Percentiles rank a stretch among this genome's conserved stretches.
Conservation (phyloP, 2,329 filamentous ascomycete species). For the Ascochyta koolunga region DNA sequence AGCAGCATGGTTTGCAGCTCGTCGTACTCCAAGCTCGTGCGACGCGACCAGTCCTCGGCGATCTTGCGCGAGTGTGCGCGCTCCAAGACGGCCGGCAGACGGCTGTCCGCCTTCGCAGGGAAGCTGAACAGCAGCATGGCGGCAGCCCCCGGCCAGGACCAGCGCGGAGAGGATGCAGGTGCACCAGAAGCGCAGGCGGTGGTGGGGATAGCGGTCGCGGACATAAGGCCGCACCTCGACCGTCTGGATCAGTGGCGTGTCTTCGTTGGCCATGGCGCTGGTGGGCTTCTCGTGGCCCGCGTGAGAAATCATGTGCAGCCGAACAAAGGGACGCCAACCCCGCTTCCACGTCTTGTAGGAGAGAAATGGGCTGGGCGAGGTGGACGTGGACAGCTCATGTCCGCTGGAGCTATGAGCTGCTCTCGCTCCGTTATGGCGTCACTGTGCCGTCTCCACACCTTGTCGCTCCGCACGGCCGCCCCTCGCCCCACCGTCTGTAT, state of each 20-base stretch:
- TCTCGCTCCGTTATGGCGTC: constrained; percentile 8
- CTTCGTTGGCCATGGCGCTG: constrained; percentile 58
- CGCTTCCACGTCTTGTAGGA: not conserved
- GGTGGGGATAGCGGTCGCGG: constrained; percentile 59
- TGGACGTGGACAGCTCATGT: constrained; percentile 12
- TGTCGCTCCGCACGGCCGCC: constrained; percentile 1
- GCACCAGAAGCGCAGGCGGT: constrained; percentile 69
- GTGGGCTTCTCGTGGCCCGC: constrained; percentile 34
- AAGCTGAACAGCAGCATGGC: constrained; percentile 49
- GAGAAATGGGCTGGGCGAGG: not conserved
- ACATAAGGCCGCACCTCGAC: constrained; percentile 60
- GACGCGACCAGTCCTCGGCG: constrained; percentile 50
- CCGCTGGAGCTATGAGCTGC: constrained; percentile 8
- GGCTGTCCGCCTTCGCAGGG: constrained; percentile 1
- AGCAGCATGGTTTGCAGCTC: constrained; percentile 62
- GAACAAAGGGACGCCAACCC: not conserved
- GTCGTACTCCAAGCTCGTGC: constrained; percentile 58
- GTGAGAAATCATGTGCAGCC: constrained; percentile 19
- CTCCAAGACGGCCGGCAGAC: constrained; percentile 14
- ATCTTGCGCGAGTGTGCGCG: constrained; percentile 31
- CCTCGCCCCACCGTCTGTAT: not conserved
- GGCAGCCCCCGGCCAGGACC: constrained; percentile 48
- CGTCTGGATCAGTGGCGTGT: constrained; percentile 70
- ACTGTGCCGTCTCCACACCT: constrained; percentile 5
- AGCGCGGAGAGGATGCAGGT: constrained; percentile 58